Evolutionary conservation across 257 asterid genomes (phyloP).

Genomic region (Solanum sejunctum): DNA sequence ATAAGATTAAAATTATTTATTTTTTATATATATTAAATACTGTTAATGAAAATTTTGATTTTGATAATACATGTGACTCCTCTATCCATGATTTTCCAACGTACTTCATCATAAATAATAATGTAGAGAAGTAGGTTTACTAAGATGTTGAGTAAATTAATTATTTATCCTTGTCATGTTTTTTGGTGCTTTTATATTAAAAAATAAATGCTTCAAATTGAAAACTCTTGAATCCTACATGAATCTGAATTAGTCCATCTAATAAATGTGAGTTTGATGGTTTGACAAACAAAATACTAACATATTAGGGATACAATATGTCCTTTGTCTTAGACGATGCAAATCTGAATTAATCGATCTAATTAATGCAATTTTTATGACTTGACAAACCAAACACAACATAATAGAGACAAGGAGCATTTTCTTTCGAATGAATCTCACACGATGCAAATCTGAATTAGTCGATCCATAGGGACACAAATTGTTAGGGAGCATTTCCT

Average conservation of each 20-base stretch:
- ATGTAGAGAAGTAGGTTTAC: background rate
- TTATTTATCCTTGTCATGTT: background rate
- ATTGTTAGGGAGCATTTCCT: too few relatives aligned
- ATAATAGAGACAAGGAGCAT: too few relatives aligned
- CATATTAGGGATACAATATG: background rate
- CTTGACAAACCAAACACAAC: too few relatives aligned
- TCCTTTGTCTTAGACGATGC: too few relatives aligned
- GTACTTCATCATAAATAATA: background rate
- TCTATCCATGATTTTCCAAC: background rate
- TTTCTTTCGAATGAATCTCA: background rate
- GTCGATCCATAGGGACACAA: background rate
- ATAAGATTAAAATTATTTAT: background rate
- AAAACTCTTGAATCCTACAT: background rate
- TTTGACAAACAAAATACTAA: background rate
- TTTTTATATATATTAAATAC: background rate
- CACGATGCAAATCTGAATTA: background rate
- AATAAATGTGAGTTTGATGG: background rate
- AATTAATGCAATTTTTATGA: too few relatives aligned
- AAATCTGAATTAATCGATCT: too few relatives aligned
- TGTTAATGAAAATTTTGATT: background rate
- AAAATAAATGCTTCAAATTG: background rate
- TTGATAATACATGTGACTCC: background rate
- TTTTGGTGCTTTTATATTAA: background rate
- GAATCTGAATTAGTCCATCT: background rate
- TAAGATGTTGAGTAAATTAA: background rate